A percentile compares a stretch with the other conserved stretches of the same genome.
phyloP scores from a whole-genome alignment of 768 basidiomycete genomes.

The Amanita rimosa region DNA sequence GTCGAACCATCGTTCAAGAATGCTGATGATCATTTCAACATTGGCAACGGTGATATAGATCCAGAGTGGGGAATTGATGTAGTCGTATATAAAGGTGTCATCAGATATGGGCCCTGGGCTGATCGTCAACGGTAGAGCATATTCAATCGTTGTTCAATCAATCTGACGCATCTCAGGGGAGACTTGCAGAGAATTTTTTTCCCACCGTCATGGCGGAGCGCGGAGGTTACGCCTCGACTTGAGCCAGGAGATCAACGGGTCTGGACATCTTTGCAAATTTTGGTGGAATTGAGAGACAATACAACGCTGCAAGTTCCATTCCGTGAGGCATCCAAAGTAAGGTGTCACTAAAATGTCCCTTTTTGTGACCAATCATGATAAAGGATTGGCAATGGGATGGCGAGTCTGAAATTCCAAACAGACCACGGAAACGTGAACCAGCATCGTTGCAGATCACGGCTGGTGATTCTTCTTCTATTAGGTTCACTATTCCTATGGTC shows the following conservation, averaged over 20 bases:
- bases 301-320: conserved; percentile 82
- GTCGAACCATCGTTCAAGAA: conserved; percentile 13
- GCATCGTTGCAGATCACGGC: conserved; percentile 65
- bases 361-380: conserved; percentile 4
- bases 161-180: conserved; percentile 27
- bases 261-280: conserved; percentile 74
- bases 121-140: conserved; percentile 71
- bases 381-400: conserved; percentile 95
- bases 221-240: conserved; percentile 43
- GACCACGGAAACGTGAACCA: conserved; percentile 47
- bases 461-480: conserved; percentile 78
- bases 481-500: conserved; percentile 77
- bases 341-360: not conserved
- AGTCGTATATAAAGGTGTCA: conserved; percentile 57
- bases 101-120: conserved; percentile 94
- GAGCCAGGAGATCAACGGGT: conserved; percentile 69
- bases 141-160: not conserved
- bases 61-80: conserved; percentile 95
- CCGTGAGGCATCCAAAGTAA: conserved; percentile 80
- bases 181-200: conserved; percentile 78
- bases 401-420: conserved; percentile 29
- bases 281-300: conserved; percentile 69
- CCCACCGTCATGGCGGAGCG: conserved; percentile 65
- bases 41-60: conserved; percentile 78
- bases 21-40: conserved; percentile 39